These are phyloP conservation scores for Amphichorda felina DNA, from an alignment of 2,329 filamentous ascomycete genomes.

Conservation along the genomic window DNA sequence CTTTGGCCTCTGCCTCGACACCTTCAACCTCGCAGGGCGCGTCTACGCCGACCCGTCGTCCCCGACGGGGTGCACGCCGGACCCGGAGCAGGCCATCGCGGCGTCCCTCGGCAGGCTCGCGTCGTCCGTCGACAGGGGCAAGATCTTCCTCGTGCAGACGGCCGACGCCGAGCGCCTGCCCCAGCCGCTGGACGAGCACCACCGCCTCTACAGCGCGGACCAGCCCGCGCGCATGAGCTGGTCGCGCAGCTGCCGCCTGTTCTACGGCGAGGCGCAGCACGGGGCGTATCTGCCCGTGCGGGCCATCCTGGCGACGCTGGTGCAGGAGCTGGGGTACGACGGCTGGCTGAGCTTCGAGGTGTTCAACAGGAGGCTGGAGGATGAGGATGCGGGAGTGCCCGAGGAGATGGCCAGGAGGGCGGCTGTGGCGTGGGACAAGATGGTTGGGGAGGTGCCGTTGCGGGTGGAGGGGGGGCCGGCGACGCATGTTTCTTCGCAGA, in stretches of 20 bases:
- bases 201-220: constrained; percentile 19
- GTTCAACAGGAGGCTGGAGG: constrained; percentile 32
- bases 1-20: constrained; percentile 66
- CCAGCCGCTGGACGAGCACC: constrained; percentile 36
- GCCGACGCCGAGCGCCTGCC: constrained; percentile 57
- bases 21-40: constrained; percentile 61
- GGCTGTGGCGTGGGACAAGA: constrained; percentile 36
- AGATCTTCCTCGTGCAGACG: constrained; percentile 65
- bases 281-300: constrained; percentile 58
- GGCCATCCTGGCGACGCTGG: constrained; percentile 47
- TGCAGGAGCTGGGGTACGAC: constrained; percentile 51
- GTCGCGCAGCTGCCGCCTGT: constrained; percentile 56
- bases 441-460: constrained; percentile 23
- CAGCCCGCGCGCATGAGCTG: constrained; percentile 56
- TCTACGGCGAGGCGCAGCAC: constrained; percentile 39
- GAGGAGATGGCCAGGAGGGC: constrained; percentile 37
- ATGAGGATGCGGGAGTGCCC: constrained; percentile 7
- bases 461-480: constrained; percentile 9
- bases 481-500: constrained; percentile 6
- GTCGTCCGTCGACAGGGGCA: constrained; percentile 40
- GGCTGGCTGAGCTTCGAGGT: constrained; percentile 65
- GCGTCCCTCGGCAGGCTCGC: constrained; percentile 42
- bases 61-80: constrained; percentile 31
- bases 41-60: constrained; percentile 56
- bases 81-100: constrained; percentile 40